phyloP scores from a whole-genome alignment of 2,329 filamentous ascomycete genomes.

The Colletotrichum cuscutae region DNA sequence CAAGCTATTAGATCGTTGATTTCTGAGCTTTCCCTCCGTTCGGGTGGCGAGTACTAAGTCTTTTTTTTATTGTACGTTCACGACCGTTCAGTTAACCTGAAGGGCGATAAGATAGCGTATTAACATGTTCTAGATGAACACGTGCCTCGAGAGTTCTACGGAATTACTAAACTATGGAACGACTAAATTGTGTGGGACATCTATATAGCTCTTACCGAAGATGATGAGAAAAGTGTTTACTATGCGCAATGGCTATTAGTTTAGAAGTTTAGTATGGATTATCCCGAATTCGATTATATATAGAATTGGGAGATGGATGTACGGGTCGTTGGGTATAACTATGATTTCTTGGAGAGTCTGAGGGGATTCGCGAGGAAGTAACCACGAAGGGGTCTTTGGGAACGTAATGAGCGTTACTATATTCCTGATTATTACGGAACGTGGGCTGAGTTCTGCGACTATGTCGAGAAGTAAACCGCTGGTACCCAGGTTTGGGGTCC shows the following conservation, averaged over 20 bases:
- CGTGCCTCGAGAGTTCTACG: constrained; percentile 75
- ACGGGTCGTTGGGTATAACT: constrained; percentile 82
- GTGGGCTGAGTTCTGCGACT: constrained; percentile 72
- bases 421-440: constrained; percentile 75
- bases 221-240: constrained; percentile 62
- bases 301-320: constrained; percentile 93
- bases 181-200: constrained; percentile 78
- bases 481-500: constrained; percentile 74
- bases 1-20: constrained; percentile 83
- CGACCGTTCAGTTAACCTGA: constrained; percentile 66
- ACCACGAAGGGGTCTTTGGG: constrained; percentile 79
- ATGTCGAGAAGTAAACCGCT: constrained; percentile 65
- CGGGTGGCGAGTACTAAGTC: constrained; percentile 84
- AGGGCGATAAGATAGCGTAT: constrained; percentile 67
- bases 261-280: constrained; percentile 79
- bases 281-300: constrained; percentile 82
- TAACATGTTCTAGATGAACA: constrained; percentile 67
- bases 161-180: constrained; percentile 80
- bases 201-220: constrained; percentile 80
- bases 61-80: constrained; percentile 84
- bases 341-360: constrained; percentile 78
- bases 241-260: constrained; percentile 76
- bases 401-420: constrained; percentile 78
- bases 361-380: constrained; percentile 71
- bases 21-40: constrained; percentile 78